Base-by-base conservation (phyloP, 345 rosid species). In the Gossypium sturtianum region DNA sequence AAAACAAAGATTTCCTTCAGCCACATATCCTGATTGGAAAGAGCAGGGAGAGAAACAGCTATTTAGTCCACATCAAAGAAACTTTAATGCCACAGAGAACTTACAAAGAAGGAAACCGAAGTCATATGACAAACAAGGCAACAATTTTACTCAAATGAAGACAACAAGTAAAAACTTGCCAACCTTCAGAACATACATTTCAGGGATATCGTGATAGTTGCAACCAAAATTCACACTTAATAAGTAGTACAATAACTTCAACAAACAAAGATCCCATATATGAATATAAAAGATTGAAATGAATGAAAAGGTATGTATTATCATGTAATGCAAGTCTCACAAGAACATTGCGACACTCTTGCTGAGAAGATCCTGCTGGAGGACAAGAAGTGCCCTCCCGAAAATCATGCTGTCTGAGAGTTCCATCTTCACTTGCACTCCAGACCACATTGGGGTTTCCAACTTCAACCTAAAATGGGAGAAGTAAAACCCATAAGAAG, bases 391-490 rank as follows among this genome's bases (percentile, higher is more conserved):
- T 67, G 76, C 90, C 86, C 81, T 95, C 97, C 57, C 97, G 85
- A 76, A 91, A 88, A 81, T 93, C 99, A 86, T 95, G 99, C 77
- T 95, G 99, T 80, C 98, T 83, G 70, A 95, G 79, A 66, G 99
- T 95, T 77, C 99, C 99, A 87, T 95, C 99, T 87, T 95, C 99
- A 85, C 99, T 93, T 56, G 98, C 97, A 83, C 98, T 93, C 99
- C 99, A 93, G 16, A 95, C 90, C 72, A 95, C 90, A 83, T 93
- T 87, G 38, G 99, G 99, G 72, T 95, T 95, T 48, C 98, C 98
- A 76, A 85, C 86, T 83, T 95, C 99, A 75, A 95, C 97, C 99
- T 95, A 75, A 67, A 78, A 74, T 45, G 72, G 27, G 9, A 69
- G 48, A 43, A 68, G 70, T 69, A 79, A 27, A 84, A 51, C 12